Evolutionary conservation across 805 yeast genomes (phyloP), one percentile per base, ranked within the genome.

Genomic region (Nakazawaea wickerhamii): DNA sequence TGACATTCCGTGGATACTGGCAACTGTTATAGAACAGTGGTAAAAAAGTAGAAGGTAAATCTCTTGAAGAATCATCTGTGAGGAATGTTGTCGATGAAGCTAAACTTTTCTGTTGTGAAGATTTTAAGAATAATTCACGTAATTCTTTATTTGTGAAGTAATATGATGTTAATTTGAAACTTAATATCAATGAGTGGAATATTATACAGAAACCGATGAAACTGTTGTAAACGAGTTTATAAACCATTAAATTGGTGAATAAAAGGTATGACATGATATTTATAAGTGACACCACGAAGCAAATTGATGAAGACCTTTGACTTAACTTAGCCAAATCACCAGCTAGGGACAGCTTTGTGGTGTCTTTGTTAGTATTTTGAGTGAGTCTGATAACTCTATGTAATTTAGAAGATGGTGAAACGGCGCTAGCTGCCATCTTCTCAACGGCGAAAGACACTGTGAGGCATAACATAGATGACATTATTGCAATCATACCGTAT

Each of bases 131-230:
- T 25, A 67, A 59, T 26, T 57, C 60, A 13, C 75, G 56, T 11
- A 70, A 59, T 44, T 70, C 73, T n/a, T 63, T 55, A 52, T 70
- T 70, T 2, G 75, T 63, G 33, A 70, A 53, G 3, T 66, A 68
- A 43, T 63, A 71, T 18, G 74, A 68, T 2, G 62, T 53, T 4
- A 70, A 58, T 45, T 70, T 70, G 44, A 70, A 53, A 41, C 65
- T 59, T 15, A 68, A 50, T 13, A 68, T 60, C 25, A 71, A 57
- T 13, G 72, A 65, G 48, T 62, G 67, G 27, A 63, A 44, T 42
- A 65, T 71, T 37, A 70, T 61, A 2, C 59, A 41, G 1, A 73
- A 68, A 19, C 75, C 75, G n/a, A 70, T 44, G 15, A 66, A 41
- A 10, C 75, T 74, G 43, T 68, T 67, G 46, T 55, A 54, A 25